Percentiles rank a stretch among this genome's conserved stretches.
These are phyloP conservation scores for Chalciporus pseudorubinellus DNA, from an alignment of 768 basidiomycete genomes.

Conservation along the genomic window DNA sequence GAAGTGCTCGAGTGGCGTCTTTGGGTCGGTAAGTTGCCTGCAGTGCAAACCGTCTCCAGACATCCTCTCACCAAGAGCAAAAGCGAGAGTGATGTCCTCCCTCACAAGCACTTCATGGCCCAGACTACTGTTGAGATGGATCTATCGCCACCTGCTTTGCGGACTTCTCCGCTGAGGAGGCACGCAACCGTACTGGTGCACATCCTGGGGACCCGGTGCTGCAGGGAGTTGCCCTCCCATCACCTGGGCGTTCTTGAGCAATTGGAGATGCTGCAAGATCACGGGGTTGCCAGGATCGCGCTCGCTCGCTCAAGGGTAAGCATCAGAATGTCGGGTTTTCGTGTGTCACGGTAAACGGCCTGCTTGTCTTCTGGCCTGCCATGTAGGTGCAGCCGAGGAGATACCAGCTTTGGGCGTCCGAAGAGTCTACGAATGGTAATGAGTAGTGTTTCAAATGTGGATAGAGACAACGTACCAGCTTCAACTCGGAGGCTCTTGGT, in stretches of 20 bases:
- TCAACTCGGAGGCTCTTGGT: constrained; percentile 89
- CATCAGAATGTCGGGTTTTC: constrained; percentile 99
- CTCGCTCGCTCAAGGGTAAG: constrained; percentile 92
- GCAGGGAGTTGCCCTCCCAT: constrained; percentile 75
- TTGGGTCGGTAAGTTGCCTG: constrained; percentile 77
- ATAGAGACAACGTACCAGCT: constrained; percentile 59
- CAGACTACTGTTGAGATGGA: constrained; percentile 4
- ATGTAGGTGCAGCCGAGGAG: constrained; percentile 97
- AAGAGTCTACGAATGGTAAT: constrained; percentile 59
- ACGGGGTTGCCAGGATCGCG: no score
- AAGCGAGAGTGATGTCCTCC: constrained; percentile 45
- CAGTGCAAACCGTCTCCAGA: constrained; percentile 31
- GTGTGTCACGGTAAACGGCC: constrained; percentile 97
- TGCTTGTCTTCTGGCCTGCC: constrained; percentile 98
- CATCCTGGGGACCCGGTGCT: constrained; percentile 91
- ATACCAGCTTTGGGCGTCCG: constrained; percentile 99
- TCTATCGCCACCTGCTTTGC: constrained; percentile 5
- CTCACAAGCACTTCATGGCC: background rate
- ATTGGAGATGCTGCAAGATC: no score
- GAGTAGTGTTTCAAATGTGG: background rate
- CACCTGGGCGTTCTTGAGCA: constrained; percentile 63
- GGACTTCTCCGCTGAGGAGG: constrained; percentile 35
- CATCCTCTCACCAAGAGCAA: constrained; percentile 48
- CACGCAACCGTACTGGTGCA: constrained; percentile 62
- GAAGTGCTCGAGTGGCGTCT: constrained; percentile 87